phyloP scores from a whole-genome alignment of 345 rosid genomes.

The Cardamine chenopodiifolia region DNA sequence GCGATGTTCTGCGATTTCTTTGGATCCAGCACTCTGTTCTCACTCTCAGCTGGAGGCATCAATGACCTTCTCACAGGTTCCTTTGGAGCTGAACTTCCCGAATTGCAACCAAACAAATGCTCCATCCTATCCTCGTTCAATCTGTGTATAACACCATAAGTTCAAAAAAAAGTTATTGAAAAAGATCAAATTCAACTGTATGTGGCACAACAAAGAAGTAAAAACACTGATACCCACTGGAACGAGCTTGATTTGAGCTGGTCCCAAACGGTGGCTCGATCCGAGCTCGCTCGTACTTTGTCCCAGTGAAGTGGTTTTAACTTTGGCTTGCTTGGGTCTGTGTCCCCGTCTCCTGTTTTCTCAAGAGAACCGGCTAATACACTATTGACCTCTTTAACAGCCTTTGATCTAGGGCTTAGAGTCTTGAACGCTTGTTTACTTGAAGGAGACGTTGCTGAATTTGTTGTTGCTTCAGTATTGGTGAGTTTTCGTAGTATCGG shows the following conservation, averaged over 20 bases:
- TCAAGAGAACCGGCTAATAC: constrained; percentile 48
- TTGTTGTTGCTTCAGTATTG: constrained; percentile 42
- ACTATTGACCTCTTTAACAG: constrained; percentile 43
- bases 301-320: constrained; percentile 97
- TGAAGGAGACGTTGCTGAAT: constrained; percentile 42
- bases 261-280: constrained; percentile 99
- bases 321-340: constrained; percentile 74
- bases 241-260: constrained; percentile 94
- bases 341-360: constrained; percentile 64
- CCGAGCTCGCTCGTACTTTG: constrained; percentile 95
- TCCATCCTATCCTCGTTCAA: constrained; percentile 98
- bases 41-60: constrained; percentile 68
- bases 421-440: constrained; percentile 46
- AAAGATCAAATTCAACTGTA: constrained; percentile 10
- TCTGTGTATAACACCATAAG: constrained; percentile 44
- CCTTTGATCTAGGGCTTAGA: constrained; percentile 53
- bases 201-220: not conserved
- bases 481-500: constrained; percentile 14
- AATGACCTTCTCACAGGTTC: constrained; percentile 66
- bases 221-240: constrained; percentile 60
- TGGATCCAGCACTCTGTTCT: constrained; percentile 92
- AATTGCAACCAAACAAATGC: constrained; percentile 86
- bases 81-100: constrained; percentile 62
- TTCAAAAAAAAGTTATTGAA: constrained; percentile 8
- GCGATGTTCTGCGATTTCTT: constrained; percentile 99